phyloP scores from a whole-genome alignment of 495 filamentous ascomycete species.

The Tuber umbilicatum region DNA sequence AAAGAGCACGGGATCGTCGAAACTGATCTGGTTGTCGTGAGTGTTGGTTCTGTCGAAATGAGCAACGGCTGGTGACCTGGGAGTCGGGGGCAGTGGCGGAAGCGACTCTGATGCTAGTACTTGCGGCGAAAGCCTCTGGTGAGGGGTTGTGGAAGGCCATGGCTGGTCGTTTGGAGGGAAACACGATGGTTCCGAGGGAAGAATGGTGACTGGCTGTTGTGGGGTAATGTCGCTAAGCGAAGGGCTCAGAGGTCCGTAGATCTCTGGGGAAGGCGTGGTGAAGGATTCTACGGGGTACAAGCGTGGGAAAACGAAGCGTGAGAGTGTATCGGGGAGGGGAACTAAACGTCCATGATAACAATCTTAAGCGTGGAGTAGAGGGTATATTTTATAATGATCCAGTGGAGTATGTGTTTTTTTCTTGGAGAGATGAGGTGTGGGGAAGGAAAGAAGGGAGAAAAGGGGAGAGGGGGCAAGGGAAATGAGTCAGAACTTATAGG shows the following conservation, averaged over 20 bases:
- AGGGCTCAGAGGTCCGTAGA: constrained; percentile 41
- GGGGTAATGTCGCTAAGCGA: constrained; percentile 38
- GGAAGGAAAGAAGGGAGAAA: constrained; percentile 16
- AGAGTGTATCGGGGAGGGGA: constrained; percentile 9
- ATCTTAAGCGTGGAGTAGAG: constrained; percentile 6
- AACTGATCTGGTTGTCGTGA: constrained; percentile 36
- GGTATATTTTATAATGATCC: constrained; percentile 12
- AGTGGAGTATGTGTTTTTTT: constrained; percentile 12
- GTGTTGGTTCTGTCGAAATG: constrained; percentile 35
- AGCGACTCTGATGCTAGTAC: constrained; percentile 26
- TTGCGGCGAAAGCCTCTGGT: constrained; percentile 41
- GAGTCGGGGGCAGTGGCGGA: constrained; percentile 25
- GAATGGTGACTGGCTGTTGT: constrained; percentile 40
- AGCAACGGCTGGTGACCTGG: constrained; percentile 30
- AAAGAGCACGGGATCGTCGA: constrained; percentile 42
- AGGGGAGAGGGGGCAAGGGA: constrained; percentile 29
- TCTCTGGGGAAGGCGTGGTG: constrained; percentile 42
- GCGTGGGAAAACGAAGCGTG: constrained; percentile 22
- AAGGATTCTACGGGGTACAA: constrained; percentile 27
- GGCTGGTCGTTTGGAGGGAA: constrained; percentile 40
- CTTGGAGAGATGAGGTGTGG: constrained; percentile 6
- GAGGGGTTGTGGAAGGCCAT: constrained; percentile 39
- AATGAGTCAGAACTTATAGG: constrained; percentile 40
- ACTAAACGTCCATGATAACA: constrained; percentile 41
- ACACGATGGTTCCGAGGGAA: constrained; percentile 40